Conservation (phyloP, 768 basidiomycete genomes). For the Hericium rajendrae region DNA sequence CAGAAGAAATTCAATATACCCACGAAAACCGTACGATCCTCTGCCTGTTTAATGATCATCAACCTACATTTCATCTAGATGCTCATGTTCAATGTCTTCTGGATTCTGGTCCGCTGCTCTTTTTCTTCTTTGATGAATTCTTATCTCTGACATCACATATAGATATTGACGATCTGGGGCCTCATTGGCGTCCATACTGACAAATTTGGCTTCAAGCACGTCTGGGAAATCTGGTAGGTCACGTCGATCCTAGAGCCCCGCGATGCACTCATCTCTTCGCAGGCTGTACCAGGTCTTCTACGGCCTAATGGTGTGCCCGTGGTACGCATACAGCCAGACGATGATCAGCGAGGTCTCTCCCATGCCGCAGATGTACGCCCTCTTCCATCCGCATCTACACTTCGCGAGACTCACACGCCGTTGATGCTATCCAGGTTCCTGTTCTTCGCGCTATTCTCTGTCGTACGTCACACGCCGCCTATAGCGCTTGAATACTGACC, state of each 20-base stretch:
- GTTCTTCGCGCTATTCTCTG: slow-evolving; percentile 67
- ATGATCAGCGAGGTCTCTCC: slow-evolving; percentile 78
- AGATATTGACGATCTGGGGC: slow-evolving; percentile 66
- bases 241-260: background rate
- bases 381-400: background rate
- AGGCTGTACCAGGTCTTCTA: slow-evolving; percentile 67
- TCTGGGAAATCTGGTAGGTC: slow-evolving; percentile 67
- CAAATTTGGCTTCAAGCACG: slow-evolving; percentile 73
- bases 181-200: slow-evolving; percentile 67
- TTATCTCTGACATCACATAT: too few species aligned
- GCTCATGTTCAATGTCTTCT: slow-evolving; percentile 61
- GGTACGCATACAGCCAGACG: slow-evolving; percentile 77
- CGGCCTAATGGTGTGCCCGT: slow-evolving; percentile 66
- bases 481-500: background rate
- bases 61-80: slow-evolving; percentile 34
- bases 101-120: slow-evolving; percentile 45
- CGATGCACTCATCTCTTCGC: background rate
- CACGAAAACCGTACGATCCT: slow-evolving; percentile 46
- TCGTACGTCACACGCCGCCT: slow-evolving; percentile 30
- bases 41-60: background rate
- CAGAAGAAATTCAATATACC: slow-evolving; percentile 55
- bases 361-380: slow-evolving; percentile 52
- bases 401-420: background rate
- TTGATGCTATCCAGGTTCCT: slow-evolving; percentile 37
- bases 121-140: background rate